Percentiles rank a stretch among this genome's conserved stretches.
These are phyloP conservation scores for Mycena floridula DNA, from an alignment of 768 basidiomycete species.

Conservation along the genomic window DNA sequence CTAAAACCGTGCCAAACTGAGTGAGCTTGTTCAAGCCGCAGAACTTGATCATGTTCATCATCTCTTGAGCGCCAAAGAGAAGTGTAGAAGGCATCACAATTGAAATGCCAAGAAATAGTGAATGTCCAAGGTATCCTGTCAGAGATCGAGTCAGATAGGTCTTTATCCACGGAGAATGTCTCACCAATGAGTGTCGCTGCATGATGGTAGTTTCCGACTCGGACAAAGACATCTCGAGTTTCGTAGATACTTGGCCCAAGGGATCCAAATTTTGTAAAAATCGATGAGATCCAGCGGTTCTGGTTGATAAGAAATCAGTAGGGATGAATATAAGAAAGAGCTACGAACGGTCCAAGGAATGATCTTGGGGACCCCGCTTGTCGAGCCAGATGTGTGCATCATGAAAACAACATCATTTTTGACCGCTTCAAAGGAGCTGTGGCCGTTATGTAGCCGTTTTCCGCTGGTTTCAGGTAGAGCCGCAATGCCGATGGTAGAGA, in stretches of 20 bases:
- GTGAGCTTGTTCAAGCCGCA: not conserved
- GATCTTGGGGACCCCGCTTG: not conserved
- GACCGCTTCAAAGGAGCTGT: not conserved
- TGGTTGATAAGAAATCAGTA: too few relatives aligned
- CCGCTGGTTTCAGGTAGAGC: not conserved
- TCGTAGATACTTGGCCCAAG: too few relatives aligned
- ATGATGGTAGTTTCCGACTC: not conserved
- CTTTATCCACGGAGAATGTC: too few relatives aligned
- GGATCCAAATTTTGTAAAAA: too few relatives aligned
- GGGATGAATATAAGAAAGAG: too few relatives aligned
- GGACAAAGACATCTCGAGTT: not conserved
- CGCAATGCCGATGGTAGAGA: not conserved
- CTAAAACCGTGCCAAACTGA: not conserved
- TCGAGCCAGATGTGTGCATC: not conserved
- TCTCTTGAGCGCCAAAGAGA: not conserved
- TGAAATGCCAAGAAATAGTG: not conserved
- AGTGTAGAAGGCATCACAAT: not conserved
- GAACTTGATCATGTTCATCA: not conserved
- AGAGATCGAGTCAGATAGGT: too few relatives aligned
- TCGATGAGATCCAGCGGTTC: not conserved
- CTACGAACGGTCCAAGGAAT: not conserved
- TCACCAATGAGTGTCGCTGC: not conserved
- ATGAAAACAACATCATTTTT: not conserved
- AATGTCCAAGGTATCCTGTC: not conserved
- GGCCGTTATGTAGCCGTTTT: too few relatives aligned